Evolutionary conservation across 345 rosid genomes (phyloP).

Genomic region (Boechera stricta): DNA sequence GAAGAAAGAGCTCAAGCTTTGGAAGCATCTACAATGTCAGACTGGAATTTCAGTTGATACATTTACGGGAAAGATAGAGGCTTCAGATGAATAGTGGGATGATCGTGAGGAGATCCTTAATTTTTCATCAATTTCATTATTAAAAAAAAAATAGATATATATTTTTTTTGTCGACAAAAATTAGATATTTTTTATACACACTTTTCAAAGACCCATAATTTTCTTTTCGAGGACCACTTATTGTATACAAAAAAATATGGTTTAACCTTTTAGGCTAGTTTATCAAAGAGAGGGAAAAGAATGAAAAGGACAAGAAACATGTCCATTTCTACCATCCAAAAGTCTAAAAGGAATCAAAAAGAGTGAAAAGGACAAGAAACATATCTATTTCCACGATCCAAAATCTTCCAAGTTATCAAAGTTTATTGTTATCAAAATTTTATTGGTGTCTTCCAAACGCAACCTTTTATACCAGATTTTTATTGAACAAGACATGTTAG

Average conservation of each 20-base stretch:
- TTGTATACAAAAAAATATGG: too few relatives aligned
- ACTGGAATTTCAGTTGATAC: neutral
- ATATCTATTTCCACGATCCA: neutral
- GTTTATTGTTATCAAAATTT: neutral
- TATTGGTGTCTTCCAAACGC: neutral
- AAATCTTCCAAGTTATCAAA: neutral
- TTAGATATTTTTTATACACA: too few relatives aligned
- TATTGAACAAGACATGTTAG: neutral
- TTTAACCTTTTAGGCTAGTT: too few relatives aligned
- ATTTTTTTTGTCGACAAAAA: too few relatives aligned
- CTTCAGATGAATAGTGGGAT: neutral
- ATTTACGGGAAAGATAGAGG: neutral
- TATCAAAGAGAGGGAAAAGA: too few relatives aligned
- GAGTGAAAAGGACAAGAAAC: neutral
- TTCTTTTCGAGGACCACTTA: too few relatives aligned
- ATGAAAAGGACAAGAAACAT: too few relatives aligned
- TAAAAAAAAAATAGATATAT: too few relatives aligned
- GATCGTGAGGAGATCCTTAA: neutral
- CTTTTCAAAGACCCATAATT: too few relatives aligned
- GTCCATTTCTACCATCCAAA: too few relatives aligned
- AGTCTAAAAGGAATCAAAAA: constrained; percentile 6
- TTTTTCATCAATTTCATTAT: neutral
- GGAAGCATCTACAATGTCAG: neutral
- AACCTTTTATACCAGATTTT: neutral
- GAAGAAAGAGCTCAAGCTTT: neutral